Base-by-base conservation (phyloP, 176 grass and related monocot species). In the Zoysia pacifica region DNA sequence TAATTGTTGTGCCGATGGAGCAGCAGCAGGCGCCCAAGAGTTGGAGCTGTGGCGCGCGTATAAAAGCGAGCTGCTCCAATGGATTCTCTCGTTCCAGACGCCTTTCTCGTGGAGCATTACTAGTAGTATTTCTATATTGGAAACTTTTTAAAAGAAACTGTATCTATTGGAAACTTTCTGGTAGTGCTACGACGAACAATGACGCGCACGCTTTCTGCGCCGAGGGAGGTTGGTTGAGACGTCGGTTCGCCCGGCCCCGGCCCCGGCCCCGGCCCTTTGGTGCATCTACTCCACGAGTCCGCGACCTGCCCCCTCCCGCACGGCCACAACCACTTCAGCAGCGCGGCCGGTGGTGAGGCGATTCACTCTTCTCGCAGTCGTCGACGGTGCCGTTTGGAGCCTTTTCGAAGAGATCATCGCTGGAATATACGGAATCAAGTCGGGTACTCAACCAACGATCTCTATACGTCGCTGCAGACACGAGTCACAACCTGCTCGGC, bases 51-150 rank as follows among this genome's bases (percentile, higher is more conserved):
- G 8, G 3, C 7, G 66, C 42, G 16, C 7, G 20, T 70, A 70
- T 70, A 70, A 70, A 70, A 50, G 68, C 46, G 10, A 13, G 19
- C 67, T 36, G 59, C 59, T 62, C 59, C 59, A 11, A 62, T 36
- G 20, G 20, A 64, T 5, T 64, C 28, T 28, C 28, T 28, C 28
- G 62, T 5, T 39, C 62, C 1, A 64, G 39, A 40, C 40, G 62
- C 37, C 15, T 65, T 65, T 39, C 37, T 15, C 4, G 4, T 14
- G 37, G 4, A 65, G 11, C 36, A 15, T 39, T 62, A 4, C 36
- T 40, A 15, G 35, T 16, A 49, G 49, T 51, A 51, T 37, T 5
- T 38, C 6, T 19, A 8, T 18, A 8, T 19, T 18, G 28, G 28
- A 28, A 28, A 28, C 19, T 49, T 7, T 1, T 11, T 58, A 45